Conservation (phyloP, 2,329 filamentous ascomycete genomes). For the Trichophyton benhamiae region DNA sequence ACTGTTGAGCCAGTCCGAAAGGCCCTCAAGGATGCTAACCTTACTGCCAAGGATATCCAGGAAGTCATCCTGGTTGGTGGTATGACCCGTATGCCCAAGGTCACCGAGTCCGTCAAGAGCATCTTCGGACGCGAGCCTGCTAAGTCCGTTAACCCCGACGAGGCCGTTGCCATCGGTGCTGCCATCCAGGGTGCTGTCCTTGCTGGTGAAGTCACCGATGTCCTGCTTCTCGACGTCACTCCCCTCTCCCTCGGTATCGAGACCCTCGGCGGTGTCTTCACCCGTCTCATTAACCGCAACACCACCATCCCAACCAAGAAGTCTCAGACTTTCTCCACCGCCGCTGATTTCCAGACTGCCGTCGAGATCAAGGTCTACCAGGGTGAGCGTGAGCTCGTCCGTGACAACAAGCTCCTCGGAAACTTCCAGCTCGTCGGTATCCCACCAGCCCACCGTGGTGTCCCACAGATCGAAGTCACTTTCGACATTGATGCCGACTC, state of each 20-base stretch:
- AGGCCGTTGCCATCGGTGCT: constrained; percentile 95
- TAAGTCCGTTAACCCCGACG: constrained; percentile 97
- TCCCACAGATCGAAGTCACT: constrained; percentile 93
- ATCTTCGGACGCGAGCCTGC: constrained; percentile 93
- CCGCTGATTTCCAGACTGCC: constrained; percentile 94
- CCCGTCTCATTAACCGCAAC: constrained; percentile 95
- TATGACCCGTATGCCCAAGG: constrained; percentile 99
- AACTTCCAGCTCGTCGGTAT: constrained; percentile 99
- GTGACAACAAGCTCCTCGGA: constrained; percentile 94
- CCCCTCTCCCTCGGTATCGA: constrained; percentile 96
- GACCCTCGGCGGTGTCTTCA: constrained; percentile 96
- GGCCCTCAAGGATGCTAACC: constrained; percentile 88
- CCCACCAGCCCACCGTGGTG: constrained; percentile 87
- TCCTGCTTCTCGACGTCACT: constrained; percentile 88
- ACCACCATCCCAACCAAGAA: constrained; percentile 99
- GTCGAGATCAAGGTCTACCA: constrained; percentile 99
- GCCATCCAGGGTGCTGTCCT: constrained; percentile 95
- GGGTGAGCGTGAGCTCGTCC: constrained; percentile 97
- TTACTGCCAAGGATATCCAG: constrained; percentile 86
- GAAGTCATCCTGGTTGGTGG: constrained; percentile 97
- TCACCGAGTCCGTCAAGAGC: constrained; percentile 86
- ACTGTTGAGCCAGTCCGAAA: constrained; percentile 91
- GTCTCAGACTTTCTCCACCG: constrained; percentile 94
- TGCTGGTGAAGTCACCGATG: constrained; percentile 90
- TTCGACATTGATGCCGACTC: constrained; percentile 98